Conservation (phyloP, 1,284 basidiomycete genomes). For the Sutorius eximius region DNA sequence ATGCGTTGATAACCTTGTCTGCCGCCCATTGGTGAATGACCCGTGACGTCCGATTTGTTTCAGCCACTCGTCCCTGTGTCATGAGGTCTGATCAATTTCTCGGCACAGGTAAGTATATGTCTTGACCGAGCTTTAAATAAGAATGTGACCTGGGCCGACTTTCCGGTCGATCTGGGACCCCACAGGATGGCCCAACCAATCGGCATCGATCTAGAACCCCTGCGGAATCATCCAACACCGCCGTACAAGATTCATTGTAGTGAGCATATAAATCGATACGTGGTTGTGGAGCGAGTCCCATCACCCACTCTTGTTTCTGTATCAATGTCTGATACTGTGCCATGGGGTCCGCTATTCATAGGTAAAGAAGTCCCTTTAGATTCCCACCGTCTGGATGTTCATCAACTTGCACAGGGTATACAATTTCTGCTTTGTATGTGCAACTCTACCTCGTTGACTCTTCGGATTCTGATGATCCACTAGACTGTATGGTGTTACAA, state of each 20-base stretch:
- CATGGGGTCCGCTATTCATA: conserved; percentile 9
- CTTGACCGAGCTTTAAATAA: background rate
- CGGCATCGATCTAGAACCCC: no score
- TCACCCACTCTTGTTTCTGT: no score
- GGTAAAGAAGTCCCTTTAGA: background rate
- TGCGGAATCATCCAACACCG: no score
- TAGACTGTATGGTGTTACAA: conserved; percentile 13
- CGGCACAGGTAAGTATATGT: background rate
- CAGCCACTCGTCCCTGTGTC: background rate
- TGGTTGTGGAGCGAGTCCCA: no score
- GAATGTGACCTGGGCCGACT: no score
- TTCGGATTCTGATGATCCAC: background rate
- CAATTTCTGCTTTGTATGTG: conserved; percentile 8
- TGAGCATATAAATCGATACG: no score
- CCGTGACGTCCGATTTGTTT: background rate
- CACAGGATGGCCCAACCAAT: no score
- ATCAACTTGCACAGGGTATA: conserved; percentile 4
- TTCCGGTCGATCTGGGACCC: no score
- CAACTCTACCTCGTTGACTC: background rate
- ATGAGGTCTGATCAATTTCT: background rate
- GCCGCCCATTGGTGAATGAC: no score
- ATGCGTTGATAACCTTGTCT: background rate
- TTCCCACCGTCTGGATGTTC: background rate
- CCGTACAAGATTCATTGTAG: no score
- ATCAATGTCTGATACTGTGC: no score